Evolutionary conservation across 805 yeast species (phyloP).

Genomic region (Suhomyces prunicola): DNA sequence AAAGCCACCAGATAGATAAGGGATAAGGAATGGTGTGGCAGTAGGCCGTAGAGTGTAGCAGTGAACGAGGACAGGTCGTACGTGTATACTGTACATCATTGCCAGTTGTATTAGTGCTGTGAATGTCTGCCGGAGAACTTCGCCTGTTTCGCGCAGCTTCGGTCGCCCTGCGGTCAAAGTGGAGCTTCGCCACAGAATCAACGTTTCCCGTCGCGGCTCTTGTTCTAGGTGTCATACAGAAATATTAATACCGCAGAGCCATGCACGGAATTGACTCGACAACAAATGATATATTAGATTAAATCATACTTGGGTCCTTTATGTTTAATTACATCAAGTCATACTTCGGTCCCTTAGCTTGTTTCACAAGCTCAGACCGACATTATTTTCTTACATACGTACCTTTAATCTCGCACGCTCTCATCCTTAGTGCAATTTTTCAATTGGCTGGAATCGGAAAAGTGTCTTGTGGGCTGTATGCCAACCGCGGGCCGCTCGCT

Average conservation of each 20-base stretch:
- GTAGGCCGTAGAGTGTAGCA: neutral
- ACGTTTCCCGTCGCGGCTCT: neutral
- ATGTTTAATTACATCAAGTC: neutral
- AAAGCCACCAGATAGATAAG: neutral
- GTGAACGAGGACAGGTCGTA: neutral
- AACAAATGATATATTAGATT: too few relatives aligned
- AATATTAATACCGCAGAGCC: neutral
- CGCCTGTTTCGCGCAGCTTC: neutral
- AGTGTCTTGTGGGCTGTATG: neutral
- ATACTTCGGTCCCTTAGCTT: neutral
- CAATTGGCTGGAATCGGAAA: neutral
- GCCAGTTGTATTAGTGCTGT: neutral
- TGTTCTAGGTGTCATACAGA: neutral
- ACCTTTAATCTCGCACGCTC: neutral
- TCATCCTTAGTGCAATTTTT: neutral
- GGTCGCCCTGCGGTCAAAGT: neutral
- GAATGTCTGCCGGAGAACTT: neutral
- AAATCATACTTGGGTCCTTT: too few relatives aligned
- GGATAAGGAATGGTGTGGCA: neutral
- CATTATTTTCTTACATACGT: neutral
- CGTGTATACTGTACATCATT: neutral
- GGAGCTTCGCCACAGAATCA: neutral
- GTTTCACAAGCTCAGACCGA: neutral
- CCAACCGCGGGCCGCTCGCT: neutral
- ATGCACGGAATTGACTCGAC: neutral